Evolutionary conservation across 495 filamentous ascomycete genomes (phyloP), one percentile per base, ranked within the genome.

Genomic region (Aspergillus funiculosus): DNA sequence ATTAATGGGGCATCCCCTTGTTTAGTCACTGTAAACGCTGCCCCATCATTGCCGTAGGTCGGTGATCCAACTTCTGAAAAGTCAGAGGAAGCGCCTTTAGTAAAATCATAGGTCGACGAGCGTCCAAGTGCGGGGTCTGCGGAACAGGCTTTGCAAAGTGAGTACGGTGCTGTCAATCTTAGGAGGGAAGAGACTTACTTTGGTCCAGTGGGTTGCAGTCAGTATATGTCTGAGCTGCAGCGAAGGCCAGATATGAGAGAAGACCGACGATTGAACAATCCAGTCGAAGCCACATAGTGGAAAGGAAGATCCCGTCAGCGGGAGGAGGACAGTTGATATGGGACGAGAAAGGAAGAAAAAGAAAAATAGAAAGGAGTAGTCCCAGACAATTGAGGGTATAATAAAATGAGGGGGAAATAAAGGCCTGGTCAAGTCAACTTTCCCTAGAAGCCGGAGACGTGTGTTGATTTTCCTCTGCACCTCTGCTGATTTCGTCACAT

Each of bases 1-100:
- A 98, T 77, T 57, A 88, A 78, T 1, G 92, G 92, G 2, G 87
- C 77, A 62, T 98, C 89, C 29, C 89, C 88, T 39, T 80, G 63
- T 54, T 83, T 73, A n/a, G 81, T 69, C 32, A 98, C 82, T n/a
- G 87, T 88, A 63, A 97, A 95, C 4, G 72, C 75, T 10, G 77
- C 89, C 32, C 94, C 92, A 61, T 87, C 81, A 20, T 75, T 72
- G 51, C 77, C 80, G 63, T 89, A 95, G 0, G 81, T 78, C 10
- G 75, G 66, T 35, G 73, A 78, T 43, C 86, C 86, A 36, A 75
- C 69, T 2, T 79, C 59, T 6, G 79, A 81, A 62, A 94, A 95
- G 22, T 80, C 82, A 28, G 75, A 73, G 6, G 80, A 81, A 17
- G 65, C 50, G 48, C 88, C 87, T 52, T 76, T 62, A 17, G 82